A percentile compares a stretch with the other conserved stretches of the same genome.
Conservation (phyloP, 352 stramenopile species). For the Globisporangium abappressorium region DNA sequence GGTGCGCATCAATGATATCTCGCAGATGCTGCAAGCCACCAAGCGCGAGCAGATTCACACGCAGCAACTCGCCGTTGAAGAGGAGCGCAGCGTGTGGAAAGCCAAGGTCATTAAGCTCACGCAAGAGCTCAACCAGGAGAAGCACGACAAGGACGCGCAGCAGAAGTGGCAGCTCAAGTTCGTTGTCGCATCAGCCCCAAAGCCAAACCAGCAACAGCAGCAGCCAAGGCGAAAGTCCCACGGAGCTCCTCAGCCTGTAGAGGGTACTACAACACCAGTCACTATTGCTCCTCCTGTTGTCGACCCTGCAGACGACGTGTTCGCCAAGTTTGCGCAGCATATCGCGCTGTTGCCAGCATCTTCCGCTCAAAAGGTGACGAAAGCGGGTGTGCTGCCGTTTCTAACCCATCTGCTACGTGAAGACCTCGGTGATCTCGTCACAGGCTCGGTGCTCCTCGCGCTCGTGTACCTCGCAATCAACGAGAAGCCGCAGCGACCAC, state of each 20-base stretch:
- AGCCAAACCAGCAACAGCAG: conserved; percentile 10
- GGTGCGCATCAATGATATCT: conserved; percentile 48
- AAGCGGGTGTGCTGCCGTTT: conserved; percentile 60
- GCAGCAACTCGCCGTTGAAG: conserved; percentile 45
- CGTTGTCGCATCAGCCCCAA: conserved; percentile 6
- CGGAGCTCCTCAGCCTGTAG: background rate
- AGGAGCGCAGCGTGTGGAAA: conserved; percentile 47
- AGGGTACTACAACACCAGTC: conserved; percentile 3
- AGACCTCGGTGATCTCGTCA: conserved; percentile 54
- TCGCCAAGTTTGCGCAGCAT: conserved; percentile 70
- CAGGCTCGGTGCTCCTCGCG: conserved; percentile 63
- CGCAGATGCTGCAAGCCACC: conserved; percentile 47
- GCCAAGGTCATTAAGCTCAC: conserved; percentile 36
- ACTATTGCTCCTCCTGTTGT: background rate
- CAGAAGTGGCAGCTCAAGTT: conserved; percentile 59
- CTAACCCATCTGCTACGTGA: conserved; percentile 52
- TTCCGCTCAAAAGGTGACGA: conserved; percentile 38
- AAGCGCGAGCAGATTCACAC: conserved; percentile 62
- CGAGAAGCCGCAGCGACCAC: conserved; percentile 26
- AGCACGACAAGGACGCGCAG: conserved; percentile 69
- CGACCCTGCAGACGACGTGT: conserved; percentile 49
- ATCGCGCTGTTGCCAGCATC: conserved; percentile 59
- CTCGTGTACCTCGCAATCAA: conserved; percentile 67
- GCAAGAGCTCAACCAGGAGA: conserved; percentile 50
- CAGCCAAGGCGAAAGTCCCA: background rate